Evolutionary conservation across 2,329 filamentous ascomycete species (phyloP).

Genomic region (Colletotrichum ledebouriae): DNA sequence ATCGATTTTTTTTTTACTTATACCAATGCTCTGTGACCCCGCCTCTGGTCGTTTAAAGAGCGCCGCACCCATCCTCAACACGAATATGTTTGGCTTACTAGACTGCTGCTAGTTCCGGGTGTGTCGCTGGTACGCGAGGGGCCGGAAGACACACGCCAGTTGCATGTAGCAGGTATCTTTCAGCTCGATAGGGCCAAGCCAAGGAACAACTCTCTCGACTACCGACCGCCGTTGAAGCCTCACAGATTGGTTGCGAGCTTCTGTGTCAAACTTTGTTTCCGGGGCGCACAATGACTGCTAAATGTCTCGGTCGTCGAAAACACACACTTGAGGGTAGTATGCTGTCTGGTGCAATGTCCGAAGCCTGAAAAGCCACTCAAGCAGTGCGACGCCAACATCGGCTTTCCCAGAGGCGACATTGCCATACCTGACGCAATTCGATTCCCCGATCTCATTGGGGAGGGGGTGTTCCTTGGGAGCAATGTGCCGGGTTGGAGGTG

Average conservation of each 20-base stretch:
- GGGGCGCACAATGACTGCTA: background rate
- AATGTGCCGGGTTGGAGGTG: conserved; percentile 9
- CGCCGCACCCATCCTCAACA: conserved; percentile 16
- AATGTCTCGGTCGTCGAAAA: conserved; percentile 25
- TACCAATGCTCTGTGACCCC: background rate
- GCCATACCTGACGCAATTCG: conserved; percentile 22
- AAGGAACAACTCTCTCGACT: background rate
- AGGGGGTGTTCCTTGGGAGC: background rate
- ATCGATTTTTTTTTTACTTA: background rate
- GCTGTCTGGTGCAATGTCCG: conserved; percentile 27
- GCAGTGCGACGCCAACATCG: background rate
- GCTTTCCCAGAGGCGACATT: background rate
- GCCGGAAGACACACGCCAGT: background rate
- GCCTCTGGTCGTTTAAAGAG: background rate
- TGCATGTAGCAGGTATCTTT: conserved; percentile 12
- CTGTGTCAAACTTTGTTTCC: conserved; percentile 23
- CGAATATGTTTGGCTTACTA: conserved; percentile 9
- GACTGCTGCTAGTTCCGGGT: conserved; percentile 1
- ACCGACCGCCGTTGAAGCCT: conserved; percentile 6
- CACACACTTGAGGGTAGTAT: background rate
- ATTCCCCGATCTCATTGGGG: conserved; percentile 12
- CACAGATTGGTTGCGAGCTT: background rate
- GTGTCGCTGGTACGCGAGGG: conserved; percentile 15
- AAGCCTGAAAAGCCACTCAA: conserved; percentile 3
- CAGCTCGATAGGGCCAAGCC: conserved; percentile 27